Conservation (phyloP, 2,329 filamentous ascomycete genomes). For the Gnomoniopsis smithogilvyi region DNA sequence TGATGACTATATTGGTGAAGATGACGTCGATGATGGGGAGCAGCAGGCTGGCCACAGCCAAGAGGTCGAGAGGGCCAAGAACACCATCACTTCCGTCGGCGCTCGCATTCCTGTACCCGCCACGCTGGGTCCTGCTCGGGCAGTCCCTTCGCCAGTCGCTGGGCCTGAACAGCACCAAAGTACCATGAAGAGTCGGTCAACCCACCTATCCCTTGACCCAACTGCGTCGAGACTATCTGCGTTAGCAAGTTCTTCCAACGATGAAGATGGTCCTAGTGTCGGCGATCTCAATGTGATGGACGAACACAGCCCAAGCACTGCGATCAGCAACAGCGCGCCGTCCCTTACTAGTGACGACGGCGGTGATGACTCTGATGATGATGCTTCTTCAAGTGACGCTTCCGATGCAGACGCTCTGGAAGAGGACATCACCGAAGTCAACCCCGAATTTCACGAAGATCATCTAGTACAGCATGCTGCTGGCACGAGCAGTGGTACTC, state of each 20-base stretch:
- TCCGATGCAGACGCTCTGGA: constrained; percentile 52
- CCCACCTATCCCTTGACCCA: constrained; percentile 35
- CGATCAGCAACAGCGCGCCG: constrained; percentile 72
- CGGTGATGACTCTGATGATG: constrained; percentile 70
- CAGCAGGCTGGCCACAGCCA: constrained; percentile 23
- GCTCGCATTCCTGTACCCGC: constrained; percentile 36
- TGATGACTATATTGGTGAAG: constrained; percentile 46
- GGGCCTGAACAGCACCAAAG: constrained; percentile 43
- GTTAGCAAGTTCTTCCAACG: constrained; percentile 8
- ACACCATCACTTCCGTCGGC: constrained; percentile 21
- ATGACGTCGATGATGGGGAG: constrained; percentile 51
- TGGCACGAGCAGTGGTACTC: constrained; percentile 33
- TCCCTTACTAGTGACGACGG: constrained; percentile 79
- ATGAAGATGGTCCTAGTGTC: constrained; percentile 30
- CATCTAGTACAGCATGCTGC: constrained; percentile 39
- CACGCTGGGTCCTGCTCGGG: constrained; percentile 59
- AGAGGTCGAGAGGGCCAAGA: constrained; percentile 17
- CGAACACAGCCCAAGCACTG: constrained; percentile 66
- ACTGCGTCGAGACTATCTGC: constrained; percentile 1
- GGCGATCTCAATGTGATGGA: constrained; percentile 47
- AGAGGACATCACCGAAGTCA: constrained; percentile 60
- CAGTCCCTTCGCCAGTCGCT: constrained; percentile 47
- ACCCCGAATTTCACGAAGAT: constrained; percentile 50
- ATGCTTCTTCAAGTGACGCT: constrained; percentile 53
- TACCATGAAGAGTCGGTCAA: constrained; percentile 54